phyloP scores from a whole-genome alignment of 768 basidiomycete genomes.

The Mycena epipterygia region DNA sequence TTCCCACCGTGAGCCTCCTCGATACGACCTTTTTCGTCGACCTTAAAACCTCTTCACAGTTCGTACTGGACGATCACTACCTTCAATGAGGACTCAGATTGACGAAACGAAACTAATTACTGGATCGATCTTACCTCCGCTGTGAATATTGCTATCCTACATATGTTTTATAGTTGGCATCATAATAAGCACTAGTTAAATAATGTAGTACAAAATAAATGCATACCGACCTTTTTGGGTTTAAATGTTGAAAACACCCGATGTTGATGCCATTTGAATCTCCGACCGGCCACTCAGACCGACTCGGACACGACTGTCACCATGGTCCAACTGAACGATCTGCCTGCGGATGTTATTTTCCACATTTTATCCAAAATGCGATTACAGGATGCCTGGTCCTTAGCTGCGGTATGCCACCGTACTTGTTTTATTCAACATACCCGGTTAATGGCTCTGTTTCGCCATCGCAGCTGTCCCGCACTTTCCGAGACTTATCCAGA shows the following conservation, averaged over 20 bases:
- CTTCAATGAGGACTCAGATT: too few relatives aligned
- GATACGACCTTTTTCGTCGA: too few relatives aligned
- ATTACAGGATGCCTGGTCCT: constrained; percentile 14
- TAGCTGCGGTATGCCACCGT: constrained; percentile 20
- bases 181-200: too few relatives aligned
- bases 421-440: too few relatives aligned
- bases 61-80: neutral
- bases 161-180: too few relatives aligned
- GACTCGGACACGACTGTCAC: neutral
- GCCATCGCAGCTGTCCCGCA: constrained; percentile 11
- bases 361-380: constrained; percentile 6
- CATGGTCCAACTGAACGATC: constrained; percentile 3
- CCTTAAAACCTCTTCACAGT: too few relatives aligned
- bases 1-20: constrained; percentile 23
- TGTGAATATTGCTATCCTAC: too few relatives aligned
- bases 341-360: constrained; percentile 23
- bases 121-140: too few relatives aligned
- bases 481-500: neutral
- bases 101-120: too few relatives aligned
- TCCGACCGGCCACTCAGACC: neutral
- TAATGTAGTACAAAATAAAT: too few relatives aligned
- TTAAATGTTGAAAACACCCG: neutral
- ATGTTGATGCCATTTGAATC: neutral
- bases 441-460: too few relatives aligned
- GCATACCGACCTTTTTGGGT: too few relatives aligned